These are phyloP conservation scores for Penicillium waksmanii DNA, from an alignment of 495 filamentous ascomycete genomes.

Conservation along the genomic window DNA sequence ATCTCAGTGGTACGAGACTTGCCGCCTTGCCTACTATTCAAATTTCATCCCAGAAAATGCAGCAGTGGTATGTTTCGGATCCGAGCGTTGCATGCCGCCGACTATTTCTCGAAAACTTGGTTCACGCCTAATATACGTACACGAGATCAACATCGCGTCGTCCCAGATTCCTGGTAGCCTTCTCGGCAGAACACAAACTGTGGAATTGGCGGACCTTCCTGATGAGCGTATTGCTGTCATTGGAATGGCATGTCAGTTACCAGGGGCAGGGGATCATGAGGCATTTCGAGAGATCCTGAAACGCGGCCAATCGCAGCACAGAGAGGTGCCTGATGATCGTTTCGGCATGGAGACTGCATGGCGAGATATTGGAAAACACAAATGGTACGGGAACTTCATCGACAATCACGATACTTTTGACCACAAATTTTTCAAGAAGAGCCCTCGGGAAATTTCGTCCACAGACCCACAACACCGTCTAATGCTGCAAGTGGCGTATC, in stretches of 20 bases:
- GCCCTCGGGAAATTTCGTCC: constrained; percentile 45
- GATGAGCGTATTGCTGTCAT: constrained; percentile 44
- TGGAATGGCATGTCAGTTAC: constrained; percentile 47
- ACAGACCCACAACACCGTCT: constrained; percentile 59
- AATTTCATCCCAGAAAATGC: constrained; percentile 7
- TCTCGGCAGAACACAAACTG: background rate
- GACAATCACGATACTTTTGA: constrained; percentile 51
- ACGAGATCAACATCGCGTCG: constrained; percentile 12
- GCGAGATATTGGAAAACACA: constrained; percentile 18
- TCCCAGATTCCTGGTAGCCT: background rate
- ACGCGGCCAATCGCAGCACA: constrained; percentile 39
- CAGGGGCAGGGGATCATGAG: constrained; percentile 42
- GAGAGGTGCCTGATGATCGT: constrained; percentile 35
- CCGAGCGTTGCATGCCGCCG: constrained; percentile 38
- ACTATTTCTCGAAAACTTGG: constrained; percentile 29
- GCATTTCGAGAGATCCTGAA: constrained; percentile 42
- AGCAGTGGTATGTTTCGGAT: constrained; percentile 35
- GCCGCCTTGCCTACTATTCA: constrained; percentile 14
- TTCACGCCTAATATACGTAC: constrained; percentile 22
- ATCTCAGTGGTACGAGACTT: constrained; percentile 37
- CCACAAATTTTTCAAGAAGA: constrained; percentile 54
- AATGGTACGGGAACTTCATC: constrained; percentile 55
- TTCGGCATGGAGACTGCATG: constrained; percentile 15
- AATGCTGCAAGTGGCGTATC: constrained; percentile 50
- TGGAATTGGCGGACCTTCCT: background rate